Evolutionary conservation across 169 alveolate species (phyloP), one percentile per base, ranked within the genome.

Genomic region (Plasmodium reichenowi): DNA sequence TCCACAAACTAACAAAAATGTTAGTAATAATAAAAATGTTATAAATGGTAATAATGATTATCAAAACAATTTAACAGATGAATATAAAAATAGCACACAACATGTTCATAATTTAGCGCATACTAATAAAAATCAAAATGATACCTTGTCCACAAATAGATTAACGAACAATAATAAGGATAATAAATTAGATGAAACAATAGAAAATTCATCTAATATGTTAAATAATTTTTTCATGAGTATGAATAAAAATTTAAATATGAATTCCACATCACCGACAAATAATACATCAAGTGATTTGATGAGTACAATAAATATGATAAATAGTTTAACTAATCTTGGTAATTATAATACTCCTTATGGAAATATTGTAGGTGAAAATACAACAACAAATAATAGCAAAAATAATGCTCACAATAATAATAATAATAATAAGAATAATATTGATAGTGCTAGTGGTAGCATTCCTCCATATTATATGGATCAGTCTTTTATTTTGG

Each of bases 191-290:
- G 56, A 29, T 47, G 15, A 52, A 52, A 0, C n/a, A n/a, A 5
- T 13, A 5, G 22, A 9, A 2, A 56, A 52, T 29, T 52, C 12
- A 24, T 13, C 76, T 7, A 78, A 63, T 38, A 9, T 59, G 59
- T 13, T 52, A 64, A 78, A 64, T 58, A 75, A 76, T n/a, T 56
- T 63, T n/a, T 64, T 76, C 9, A 50, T 50, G 67, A 76, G 67
- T 76, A 20, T 76, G 59, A 76, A 66, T 9, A 56, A 76, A 43
- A 59, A 78, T 50, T 26, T 78, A 62, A 56, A 45, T 67, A 32
- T 50, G 20, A 66, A 64, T 20, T 22, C 50, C 54, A 26, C 20
- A 47, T 38, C 56, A 24, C n/a, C 43, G 22, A 63, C 24, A 12
- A 26, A 1, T 13, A 48, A 66, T 50, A 3, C 22, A 52, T 24